These are phyloP conservation scores for Volvox africanus DNA, from an alignment of 139 green algal species.

Conservation along the genomic window DNA sequence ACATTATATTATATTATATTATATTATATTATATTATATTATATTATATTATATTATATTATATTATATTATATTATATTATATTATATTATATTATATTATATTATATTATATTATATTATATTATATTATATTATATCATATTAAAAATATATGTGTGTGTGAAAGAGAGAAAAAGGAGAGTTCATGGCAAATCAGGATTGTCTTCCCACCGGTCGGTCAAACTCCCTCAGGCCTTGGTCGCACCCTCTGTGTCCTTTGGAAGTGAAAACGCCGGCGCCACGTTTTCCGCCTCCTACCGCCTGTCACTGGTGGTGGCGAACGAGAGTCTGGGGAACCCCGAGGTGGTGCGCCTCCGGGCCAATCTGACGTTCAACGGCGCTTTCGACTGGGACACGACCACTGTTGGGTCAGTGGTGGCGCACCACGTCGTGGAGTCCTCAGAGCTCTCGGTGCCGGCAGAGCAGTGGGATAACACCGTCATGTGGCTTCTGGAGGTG, in stretches of 20 bases:
- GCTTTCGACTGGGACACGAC: constrained; percentile 52
- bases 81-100: too few species aligned
- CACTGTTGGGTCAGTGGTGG: constrained; percentile 39
- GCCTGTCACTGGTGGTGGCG: constrained; percentile 21
- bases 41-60: too few species aligned
- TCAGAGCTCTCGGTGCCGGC: constrained; percentile 43
- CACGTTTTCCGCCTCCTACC: constrained; percentile 19
- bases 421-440: constrained; percentile 53
- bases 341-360: constrained; percentile 41
- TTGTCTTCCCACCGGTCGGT: neutral
- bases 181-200: too few species aligned
- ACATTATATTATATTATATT: too few species aligned
- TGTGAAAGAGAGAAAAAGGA: too few species aligned
- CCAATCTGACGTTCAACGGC: constrained; percentile 45
- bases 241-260: constrained; percentile 43
- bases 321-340: constrained; percentile 57
- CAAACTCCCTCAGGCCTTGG: neutral
- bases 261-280: neutral
- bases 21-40: too few species aligned
- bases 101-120: too few species aligned
- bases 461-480: constrained; percentile 50
- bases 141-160: too few species aligned
- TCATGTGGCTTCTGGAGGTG: constrained; percentile 37
- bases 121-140: too few species aligned
- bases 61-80: too few species aligned